These are phyloP conservation scores for Argentina anserina DNA, from an alignment of 306 rosid species.

Conservation along the genomic window DNA sequence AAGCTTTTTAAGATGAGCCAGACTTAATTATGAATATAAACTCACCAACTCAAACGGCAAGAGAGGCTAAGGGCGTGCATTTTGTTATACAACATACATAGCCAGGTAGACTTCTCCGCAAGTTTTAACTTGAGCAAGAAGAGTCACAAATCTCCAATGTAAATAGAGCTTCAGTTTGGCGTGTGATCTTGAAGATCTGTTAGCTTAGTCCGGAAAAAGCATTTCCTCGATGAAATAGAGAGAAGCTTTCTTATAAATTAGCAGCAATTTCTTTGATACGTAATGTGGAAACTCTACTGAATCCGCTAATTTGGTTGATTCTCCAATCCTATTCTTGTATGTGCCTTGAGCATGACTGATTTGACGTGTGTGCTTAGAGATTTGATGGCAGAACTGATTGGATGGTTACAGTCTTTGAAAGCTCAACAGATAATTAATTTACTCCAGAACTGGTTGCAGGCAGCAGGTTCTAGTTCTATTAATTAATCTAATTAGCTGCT, in stretches of 20 bases:
- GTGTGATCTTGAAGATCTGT: background rate
- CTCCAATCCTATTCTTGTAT: background rate
- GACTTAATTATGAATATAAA: background rate
- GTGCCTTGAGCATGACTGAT: background rate
- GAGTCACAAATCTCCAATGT: background rate
- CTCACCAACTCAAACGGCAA: background rate
- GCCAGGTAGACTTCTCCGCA: background rate
- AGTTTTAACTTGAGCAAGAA: background rate
- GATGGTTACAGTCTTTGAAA: background rate
- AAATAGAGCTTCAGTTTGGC: background rate
- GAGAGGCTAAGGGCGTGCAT: background rate
- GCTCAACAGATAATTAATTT: background rate
- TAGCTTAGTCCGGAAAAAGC: background rate
- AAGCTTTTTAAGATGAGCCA: background rate
- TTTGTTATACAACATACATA: background rate
- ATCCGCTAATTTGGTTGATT: background rate
- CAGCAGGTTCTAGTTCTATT: too few species aligned
- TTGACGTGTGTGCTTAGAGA: background rate
- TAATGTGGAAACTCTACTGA: background rate
- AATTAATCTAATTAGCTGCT: background rate
- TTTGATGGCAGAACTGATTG: background rate
- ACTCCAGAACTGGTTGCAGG: background rate
- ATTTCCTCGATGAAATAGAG: background rate
- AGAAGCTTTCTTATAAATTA: background rate
- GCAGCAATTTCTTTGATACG: background rate